Evolutionary conservation across 116 monocot species (phyloP).

Genomic region (Zostera marina): DNA sequence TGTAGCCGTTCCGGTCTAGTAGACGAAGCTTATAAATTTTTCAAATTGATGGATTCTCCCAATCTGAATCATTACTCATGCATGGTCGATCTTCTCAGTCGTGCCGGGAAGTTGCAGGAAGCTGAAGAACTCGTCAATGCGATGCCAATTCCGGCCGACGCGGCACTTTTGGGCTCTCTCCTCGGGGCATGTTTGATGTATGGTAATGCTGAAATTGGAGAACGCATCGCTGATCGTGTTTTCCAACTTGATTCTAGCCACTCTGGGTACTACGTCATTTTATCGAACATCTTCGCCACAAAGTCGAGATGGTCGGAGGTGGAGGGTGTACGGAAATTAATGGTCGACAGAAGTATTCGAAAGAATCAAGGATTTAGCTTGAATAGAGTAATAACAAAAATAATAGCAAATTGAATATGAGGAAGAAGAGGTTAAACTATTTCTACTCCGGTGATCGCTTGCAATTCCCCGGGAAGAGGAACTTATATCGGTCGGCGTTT

Average conservation of each 20-base stretch:
- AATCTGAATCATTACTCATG: slow-evolving; percentile 39
- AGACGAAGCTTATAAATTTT: slow-evolving; percentile 26
- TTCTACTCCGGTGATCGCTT: too few species aligned
- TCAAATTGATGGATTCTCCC: slow-evolving; percentile 29
- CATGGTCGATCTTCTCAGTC: slow-evolving; percentile 48
- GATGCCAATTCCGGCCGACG: slow-evolving; percentile 26
- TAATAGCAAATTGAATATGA: too few species aligned
- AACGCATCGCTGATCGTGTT: slow-evolving; percentile 21
- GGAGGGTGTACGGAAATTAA: slow-evolving; percentile 24
- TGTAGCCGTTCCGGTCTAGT: slow-evolving; percentile 48
- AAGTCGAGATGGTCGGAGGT: slow-evolving; percentile 42
- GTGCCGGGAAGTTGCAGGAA: slow-evolving; percentile 32
- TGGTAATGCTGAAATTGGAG: slow-evolving; percentile 17
- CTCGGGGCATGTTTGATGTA: slow-evolving; percentile 25
- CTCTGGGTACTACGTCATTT: slow-evolving; percentile 31
- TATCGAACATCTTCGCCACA: slow-evolving; percentile 34
- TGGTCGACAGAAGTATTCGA: slow-evolving; percentile 13
- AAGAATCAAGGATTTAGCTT: slow-evolving; percentile 20
- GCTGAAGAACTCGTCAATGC: slow-evolving; percentile 14
- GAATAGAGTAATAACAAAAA: too few species aligned
- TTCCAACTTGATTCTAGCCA: slow-evolving; percentile 14
- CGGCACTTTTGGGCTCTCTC: slow-evolving; percentile 25
- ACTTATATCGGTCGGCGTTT: too few species aligned
- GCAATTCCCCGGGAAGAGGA: too few species aligned
- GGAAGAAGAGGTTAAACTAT: too few species aligned